A percentile compares a stretch with the other conserved stretches of the same genome.
Evolutionary conservation across 2,329 filamentous ascomycete genomes (phyloP).

Genomic region (Pseudogymnoascus verrucosus): DNA sequence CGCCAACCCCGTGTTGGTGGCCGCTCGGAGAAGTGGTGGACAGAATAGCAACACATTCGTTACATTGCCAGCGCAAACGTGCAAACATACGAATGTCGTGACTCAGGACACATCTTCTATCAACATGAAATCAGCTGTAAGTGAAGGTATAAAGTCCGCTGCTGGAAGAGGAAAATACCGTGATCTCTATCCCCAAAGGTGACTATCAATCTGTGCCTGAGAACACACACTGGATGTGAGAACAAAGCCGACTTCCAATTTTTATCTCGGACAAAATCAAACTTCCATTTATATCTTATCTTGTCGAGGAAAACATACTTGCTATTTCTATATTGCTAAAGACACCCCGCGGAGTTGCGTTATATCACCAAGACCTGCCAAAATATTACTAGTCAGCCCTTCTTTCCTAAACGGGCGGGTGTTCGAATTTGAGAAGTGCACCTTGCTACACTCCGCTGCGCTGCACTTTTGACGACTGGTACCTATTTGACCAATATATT

Average conservation of each 20-base stretch:
- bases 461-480: not conserved
- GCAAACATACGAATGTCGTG: not conserved
- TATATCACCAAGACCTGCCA: not conserved
- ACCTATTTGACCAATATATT: not conserved
- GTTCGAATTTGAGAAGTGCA: not conserved
- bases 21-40: not conserved
- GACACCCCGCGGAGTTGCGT: not conserved
- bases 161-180: not conserved
- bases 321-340: not conserved
- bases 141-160: not conserved
- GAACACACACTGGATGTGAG: not conserved
- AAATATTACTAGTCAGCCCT: not conserved
- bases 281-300: not conserved
- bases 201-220: not conserved
- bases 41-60: slow-evolving; percentile 3
- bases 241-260: not conserved
- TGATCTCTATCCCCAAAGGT: not conserved
- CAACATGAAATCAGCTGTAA: not conserved
- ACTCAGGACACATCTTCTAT: not conserved
- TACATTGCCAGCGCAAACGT: slow-evolving; percentile 2
- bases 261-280: not conserved
- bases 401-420: not conserved
- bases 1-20: not conserved
- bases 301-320: not conserved
- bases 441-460: not conserved